These are phyloP conservation scores for Gaeumannomyces sp. DNA, from an alignment of 2,329 filamentous ascomycete genomes.

Conservation along the genomic window DNA sequence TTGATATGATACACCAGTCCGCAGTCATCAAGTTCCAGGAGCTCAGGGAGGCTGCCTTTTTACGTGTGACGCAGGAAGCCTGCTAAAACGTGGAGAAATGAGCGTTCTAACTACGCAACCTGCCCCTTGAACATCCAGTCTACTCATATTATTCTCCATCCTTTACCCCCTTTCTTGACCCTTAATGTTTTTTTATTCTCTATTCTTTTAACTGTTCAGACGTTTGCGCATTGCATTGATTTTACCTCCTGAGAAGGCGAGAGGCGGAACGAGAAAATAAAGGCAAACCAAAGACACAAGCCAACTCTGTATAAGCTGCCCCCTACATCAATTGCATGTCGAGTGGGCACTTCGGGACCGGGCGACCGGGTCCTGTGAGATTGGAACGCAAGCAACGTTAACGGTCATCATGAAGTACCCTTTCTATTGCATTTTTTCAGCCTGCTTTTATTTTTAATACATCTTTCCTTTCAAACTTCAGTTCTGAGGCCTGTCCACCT, in stretches of 20 bases:
- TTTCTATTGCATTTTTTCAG: not conserved
- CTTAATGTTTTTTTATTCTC: not conserved
- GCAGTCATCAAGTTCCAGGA: slow-evolving; percentile 2
- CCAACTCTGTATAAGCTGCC: slow-evolving; percentile 1
- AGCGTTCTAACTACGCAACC: too few species aligned
- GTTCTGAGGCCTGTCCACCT: not conserved
- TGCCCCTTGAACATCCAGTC: too few species aligned
- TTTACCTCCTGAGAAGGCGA: not conserved
- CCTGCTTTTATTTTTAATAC: not conserved
- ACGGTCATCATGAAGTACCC: not conserved
- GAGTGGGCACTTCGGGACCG: slow-evolving; percentile 1
- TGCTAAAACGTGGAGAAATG: not conserved
- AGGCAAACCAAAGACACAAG: not conserved
- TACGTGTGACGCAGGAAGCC: not conserved
- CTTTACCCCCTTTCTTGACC: too few species aligned
- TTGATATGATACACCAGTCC: slow-evolving; percentile 1
- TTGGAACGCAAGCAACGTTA: not conserved
- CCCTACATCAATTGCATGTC: not conserved
- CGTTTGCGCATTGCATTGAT: not conserved
- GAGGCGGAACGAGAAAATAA: not conserved
- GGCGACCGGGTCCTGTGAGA: slow-evolving; percentile 5
- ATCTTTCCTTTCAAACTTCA: not conserved
- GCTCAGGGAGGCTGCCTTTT: not conserved
- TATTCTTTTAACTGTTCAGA: not conserved
- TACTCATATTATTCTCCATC: too few species aligned